Evolutionary conservation across 2,329 filamentous ascomycete genomes (phyloP), one percentile per base, ranked within the genome.

Genomic region (Alternaria consortialis): DNA sequence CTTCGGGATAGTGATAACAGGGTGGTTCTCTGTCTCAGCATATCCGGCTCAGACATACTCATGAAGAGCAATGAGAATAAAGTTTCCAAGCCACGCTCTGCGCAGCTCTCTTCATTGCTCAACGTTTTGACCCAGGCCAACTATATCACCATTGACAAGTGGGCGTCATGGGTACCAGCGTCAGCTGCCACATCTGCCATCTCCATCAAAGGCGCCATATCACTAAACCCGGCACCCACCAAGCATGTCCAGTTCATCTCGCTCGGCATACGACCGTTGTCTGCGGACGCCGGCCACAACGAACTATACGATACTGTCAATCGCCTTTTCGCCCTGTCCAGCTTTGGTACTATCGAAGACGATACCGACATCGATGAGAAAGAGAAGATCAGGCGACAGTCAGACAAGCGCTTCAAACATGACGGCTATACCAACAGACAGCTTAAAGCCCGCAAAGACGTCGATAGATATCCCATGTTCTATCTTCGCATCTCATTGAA

Each of bases 391-490:
- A 70, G 68, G 56, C 75, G 67, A 58, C 72, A 71, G 44, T 71
- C 75, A 51, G 80, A 84, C 64, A 74, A 73, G 54, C 75, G 78
- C 23, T 82, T 77, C 60, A 86, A 84, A 59, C 76, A 70, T 7
- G 81, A 84, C 29, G 81, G 80, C 1, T 85, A 82, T 56, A 86
- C 83, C 1, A 79, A 76, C 32, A 84, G 79, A 64, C 85, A 88
- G 59, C 67, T 86, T 37, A 87, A 83, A 70, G 78, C 77, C 7
- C 84, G 83, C 43, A 94, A 92, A 73, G 84, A 88, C 0, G 81
- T 94, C 9, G 93, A 97, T 71, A 86, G 88, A 52, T 95, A 92
- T 88, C 93, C 94, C 0, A 94, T 94, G 89, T 98, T 97, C 71
- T 91, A 89, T 69, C 80, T 98, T n/a, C 87, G 87, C 29, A 86